These are phyloP conservation scores for Aspergillus sp. DNA, from an alignment of 2,329 filamentous ascomycete genomes.

Conservation along the genomic window DNA sequence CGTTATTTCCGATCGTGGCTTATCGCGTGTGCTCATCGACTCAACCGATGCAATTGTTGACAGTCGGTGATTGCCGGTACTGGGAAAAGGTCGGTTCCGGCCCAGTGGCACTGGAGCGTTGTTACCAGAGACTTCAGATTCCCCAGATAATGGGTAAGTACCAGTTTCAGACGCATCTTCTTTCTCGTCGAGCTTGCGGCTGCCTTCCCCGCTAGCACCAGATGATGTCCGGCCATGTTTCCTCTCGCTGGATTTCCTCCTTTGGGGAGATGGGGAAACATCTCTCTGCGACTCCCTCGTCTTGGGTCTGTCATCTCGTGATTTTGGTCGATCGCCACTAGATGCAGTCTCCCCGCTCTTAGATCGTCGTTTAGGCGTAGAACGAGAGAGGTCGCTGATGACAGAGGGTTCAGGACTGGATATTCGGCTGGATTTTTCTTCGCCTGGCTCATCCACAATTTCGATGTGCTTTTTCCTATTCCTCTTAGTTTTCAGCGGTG, in stretches of 20 bases:
- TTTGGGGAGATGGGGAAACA: slow-evolving; percentile 9
- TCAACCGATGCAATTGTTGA: slow-evolving; percentile 62
- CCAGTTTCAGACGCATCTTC: slow-evolving; percentile 29
- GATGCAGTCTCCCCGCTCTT: slow-evolving; percentile 21
- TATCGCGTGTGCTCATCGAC: slow-evolving; percentile 43
- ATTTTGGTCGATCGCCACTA: slow-evolving; percentile 16
- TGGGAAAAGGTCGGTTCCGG: slow-evolving; percentile 50
- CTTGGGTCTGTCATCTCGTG: slow-evolving; percentile 9
- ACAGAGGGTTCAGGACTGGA: slow-evolving; percentile 25
- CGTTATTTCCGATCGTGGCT: slow-evolving; percentile 17
- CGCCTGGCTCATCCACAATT: slow-evolving; percentile 15
- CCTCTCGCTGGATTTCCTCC: slow-evolving; percentile 15
- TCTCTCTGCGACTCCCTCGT: slow-evolving; percentile 11
- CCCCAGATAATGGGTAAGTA: slow-evolving; percentile 33
- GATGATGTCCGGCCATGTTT: slow-evolving; percentile 18
- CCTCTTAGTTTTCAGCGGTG: slow-evolving; percentile 43
- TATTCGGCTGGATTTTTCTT: slow-evolving; percentile 19
- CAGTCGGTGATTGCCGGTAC: slow-evolving; percentile 53
- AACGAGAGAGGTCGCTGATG: slow-evolving; percentile 27
- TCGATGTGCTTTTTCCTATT: slow-evolving; percentile 33
- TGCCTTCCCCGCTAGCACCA: slow-evolving; percentile 9
- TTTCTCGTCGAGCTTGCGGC: slow-evolving; percentile 24
- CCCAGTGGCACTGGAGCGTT: slow-evolving; percentile 42
- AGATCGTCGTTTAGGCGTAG: slow-evolving; percentile 23
- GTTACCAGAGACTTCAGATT: slow-evolving; percentile 37